Evolutionary conservation across 2,329 filamentous ascomycete species (phyloP), one percentile per base, ranked within the genome.

Genomic region (Chrysosphaeria jannelii): DNA sequence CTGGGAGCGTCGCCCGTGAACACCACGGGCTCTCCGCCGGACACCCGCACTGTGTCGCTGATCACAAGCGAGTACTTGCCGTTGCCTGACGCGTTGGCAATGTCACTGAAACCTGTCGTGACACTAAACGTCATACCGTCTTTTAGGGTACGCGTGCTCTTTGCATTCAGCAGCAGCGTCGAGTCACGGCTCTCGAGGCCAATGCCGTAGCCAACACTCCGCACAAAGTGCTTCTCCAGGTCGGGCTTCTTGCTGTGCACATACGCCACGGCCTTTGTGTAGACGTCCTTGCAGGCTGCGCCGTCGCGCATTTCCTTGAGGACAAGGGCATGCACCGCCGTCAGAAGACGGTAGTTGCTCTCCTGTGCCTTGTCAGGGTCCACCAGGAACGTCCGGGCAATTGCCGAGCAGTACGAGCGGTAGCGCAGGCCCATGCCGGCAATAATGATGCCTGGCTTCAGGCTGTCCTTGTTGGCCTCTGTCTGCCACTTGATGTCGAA

Each of bases 291-390:
- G 23, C 70, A 74, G 2, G 63, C 49, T 8, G 68, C 71, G 14
- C 85, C 85, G 37, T 93, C 81, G 28, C 72, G 65, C 30, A 91
- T 64, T 36, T 85, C 75, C 41, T 85, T 88, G 38, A 97, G 57
- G 14, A 90, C 70, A n/a, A 72, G 48, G 33, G 78, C 78, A 43
- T 93, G 81, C 8, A 93, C 63, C 24, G 63, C 61, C 25, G 75
- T 52, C 4, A 97, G 56, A 10, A 91, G 60, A 37, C 81, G 88
- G 53, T 97, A 97, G 39, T 79, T 85, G 40, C 59, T 69, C 45
- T 93, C 85, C 40, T 97, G 85, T 1, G 72, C 64, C 45, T 91
- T 93, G 47, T 85, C 91, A 10, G 88, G 88, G 35, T 93, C 88
- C 22, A 97, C 81, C 29, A 97, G 57, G 43, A 90, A 97, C 6